Evolutionary conservation across 1,284 basidiomycete genomes (phyloP).

Genomic region (Ustilago cynodontis): DNA sequence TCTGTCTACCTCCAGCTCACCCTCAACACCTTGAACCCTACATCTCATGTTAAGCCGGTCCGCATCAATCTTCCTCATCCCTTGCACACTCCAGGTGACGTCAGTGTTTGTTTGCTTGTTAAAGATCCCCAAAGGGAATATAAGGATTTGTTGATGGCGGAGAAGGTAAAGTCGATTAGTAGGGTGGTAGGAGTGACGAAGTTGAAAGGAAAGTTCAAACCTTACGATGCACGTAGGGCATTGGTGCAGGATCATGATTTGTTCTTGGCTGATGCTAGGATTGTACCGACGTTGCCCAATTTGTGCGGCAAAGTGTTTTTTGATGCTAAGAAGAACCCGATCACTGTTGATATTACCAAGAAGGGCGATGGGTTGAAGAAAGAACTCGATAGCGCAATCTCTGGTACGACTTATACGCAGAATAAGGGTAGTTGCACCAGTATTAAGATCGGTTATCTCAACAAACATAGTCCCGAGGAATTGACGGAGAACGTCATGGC

Average conservation of each 20-base stretch:
- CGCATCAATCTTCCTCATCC: conserved; percentile 74
- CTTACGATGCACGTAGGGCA: conserved; percentile 87
- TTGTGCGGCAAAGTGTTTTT: conserved; percentile 92
- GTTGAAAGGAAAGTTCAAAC: conserved; percentile 69
- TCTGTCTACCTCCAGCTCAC: conserved; percentile 62
- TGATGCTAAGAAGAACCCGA: conserved; percentile 93
- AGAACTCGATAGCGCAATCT: conserved; percentile 89
- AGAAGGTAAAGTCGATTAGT: conserved; percentile 86
- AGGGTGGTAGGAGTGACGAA: conserved; percentile 85
- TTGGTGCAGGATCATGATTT: conserved; percentile 88
- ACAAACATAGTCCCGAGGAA: conserved; percentile 79
- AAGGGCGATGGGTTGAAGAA: conserved; percentile 81
- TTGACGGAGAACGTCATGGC: conserved; percentile 83
- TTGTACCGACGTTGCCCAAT: conserved; percentile 87
- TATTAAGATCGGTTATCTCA: conserved; percentile 82
- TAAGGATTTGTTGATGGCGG: conserved; percentile 85
- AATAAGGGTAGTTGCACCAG: conserved; percentile 70
- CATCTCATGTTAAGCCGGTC: conserved; percentile 61
- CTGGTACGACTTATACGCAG: conserved; percentile 89
- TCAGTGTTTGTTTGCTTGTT: conserved; percentile 86
- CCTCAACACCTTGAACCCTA: conserved; percentile 52
- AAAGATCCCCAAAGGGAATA: conserved; percentile 97
- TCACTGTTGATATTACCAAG: conserved; percentile 83
- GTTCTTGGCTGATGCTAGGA: conserved; percentile 91
- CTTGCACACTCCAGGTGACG: conserved; percentile 82